phyloP scores from a whole-genome alignment of 306 rosid species.

The Vigna mungo region DNA sequence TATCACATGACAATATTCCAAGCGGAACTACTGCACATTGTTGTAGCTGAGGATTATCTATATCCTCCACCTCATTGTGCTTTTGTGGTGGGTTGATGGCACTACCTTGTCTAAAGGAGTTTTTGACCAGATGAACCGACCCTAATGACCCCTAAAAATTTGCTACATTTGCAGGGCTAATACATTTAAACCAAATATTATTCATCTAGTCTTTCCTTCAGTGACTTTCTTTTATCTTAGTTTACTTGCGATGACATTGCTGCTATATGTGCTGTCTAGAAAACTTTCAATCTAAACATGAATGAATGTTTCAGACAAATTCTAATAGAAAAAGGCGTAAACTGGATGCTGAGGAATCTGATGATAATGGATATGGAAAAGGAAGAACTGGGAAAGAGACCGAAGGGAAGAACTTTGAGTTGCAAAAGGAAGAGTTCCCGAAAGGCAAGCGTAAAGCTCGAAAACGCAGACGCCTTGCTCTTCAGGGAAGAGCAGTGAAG shows the following conservation, averaged over 20 bases:
- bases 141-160: background rate
- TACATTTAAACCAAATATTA: background rate
- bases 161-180: background rate
- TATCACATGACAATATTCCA: too few relatives aligned
- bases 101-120: too few relatives aligned
- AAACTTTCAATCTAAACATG: conserved; percentile 36
- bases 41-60: too few relatives aligned
- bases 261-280: conserved; percentile 22
- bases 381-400: conserved; percentile 61
- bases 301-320: conserved; percentile 71
- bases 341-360: conserved; percentile 85
- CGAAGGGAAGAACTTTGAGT: conserved; percentile 78
- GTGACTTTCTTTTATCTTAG: conserved; percentile 9
- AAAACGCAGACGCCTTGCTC: conserved; percentile 89
- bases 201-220: conserved; percentile 30
- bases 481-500: conserved; percentile 88
- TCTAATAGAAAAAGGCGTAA: conserved; percentile 87
- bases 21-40: too few relatives aligned
- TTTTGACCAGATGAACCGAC: too few relatives aligned
- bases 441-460: conserved; percentile 96
- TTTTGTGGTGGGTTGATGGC: too few relatives aligned
- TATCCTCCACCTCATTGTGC: too few relatives aligned
- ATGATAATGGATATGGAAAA: conserved; percentile 75
- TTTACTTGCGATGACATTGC: conserved; percentile 33
- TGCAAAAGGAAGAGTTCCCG: conserved; percentile 86